Evolutionary conservation across 2,329 filamentous ascomycete species (phyloP).

Genomic region (Penicillium palitans): DNA sequence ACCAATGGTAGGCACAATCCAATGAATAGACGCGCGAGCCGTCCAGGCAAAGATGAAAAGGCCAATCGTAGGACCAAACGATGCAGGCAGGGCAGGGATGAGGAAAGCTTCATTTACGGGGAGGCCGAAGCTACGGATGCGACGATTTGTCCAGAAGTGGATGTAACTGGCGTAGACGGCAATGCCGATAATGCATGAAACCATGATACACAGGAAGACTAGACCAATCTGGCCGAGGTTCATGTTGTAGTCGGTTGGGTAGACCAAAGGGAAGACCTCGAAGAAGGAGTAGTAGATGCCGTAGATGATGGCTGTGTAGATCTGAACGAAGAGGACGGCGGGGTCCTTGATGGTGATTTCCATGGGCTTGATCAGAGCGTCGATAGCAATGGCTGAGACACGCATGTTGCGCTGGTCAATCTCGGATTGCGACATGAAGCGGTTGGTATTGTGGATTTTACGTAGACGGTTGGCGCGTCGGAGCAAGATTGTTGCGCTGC

Average conservation of each 20-base stretch:
- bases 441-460: slow-evolving; percentile 57
- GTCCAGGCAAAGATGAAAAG: slow-evolving; percentile 55
- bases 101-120: slow-evolving; percentile 57
- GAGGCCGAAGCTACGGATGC: slow-evolving; percentile 52
- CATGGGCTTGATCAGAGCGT: slow-evolving; percentile 47
- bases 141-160: slow-evolving; percentile 53
- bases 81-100: slow-evolving; percentile 54
- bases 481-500: slow-evolving; percentile 60
- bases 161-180: slow-evolving; percentile 54
- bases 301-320: slow-evolving; percentile 64
- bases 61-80: slow-evolving; percentile 58
- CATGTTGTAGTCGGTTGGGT: slow-evolving; percentile 61
- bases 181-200: slow-evolving; percentile 57
- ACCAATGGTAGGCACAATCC: slow-evolving; percentile 43
- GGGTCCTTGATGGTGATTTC: slow-evolving; percentile 65
- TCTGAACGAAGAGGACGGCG: slow-evolving; percentile 61
- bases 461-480: slow-evolving; percentile 62
- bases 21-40: slow-evolving; percentile 32
- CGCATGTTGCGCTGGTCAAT: slow-evolving; percentile 53
- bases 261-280: slow-evolving; percentile 66
- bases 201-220: slow-evolving; percentile 61
- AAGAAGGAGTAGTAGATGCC: slow-evolving; percentile 58
- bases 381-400: slow-evolving; percentile 18
- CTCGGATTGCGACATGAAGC: slow-evolving; percentile 63
- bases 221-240: slow-evolving; percentile 59